These are phyloP conservation scores for Ottelia alismoides DNA, from an alignment of 106 monocot genomes.

Conservation along the genomic window DNA sequence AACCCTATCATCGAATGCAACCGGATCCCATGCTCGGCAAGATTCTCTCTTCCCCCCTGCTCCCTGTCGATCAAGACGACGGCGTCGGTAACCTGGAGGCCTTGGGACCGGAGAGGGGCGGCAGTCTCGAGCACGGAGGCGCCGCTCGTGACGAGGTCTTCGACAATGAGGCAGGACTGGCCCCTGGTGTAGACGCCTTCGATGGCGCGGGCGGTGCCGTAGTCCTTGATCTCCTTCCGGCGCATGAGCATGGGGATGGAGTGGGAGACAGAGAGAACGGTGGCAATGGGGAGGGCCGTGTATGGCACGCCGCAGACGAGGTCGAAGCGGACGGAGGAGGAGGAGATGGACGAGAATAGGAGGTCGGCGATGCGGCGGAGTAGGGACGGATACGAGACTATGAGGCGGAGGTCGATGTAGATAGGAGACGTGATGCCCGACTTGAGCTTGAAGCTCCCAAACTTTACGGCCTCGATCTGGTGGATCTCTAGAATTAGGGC, in stretches of 20 bases:
- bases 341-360: constrained; percentile 7
- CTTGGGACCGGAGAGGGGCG: constrained; percentile 41
- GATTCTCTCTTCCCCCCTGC: constrained; percentile 74
- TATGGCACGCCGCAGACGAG: constrained; percentile 80
- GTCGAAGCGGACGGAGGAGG: constrained; percentile 22
- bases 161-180: constrained; percentile 47
- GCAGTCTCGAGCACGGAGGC: constrained; percentile 77
- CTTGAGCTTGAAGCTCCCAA: constrained; percentile 70
- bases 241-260: constrained; percentile 72
- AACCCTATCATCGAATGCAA: constrained; percentile 43
- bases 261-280: constrained; percentile 38
- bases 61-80: constrained; percentile 72
- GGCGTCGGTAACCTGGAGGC: constrained; percentile 44
- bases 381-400: constrained; percentile 41
- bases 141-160: constrained; percentile 85
- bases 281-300: constrained; percentile 74
- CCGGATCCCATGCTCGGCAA: constrained; percentile 35
- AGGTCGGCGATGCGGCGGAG: constrained; percentile 22
- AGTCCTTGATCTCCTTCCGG: constrained; percentile 80
- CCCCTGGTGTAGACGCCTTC: constrained; percentile 46
- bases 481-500: constrained; percentile 49
- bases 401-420: constrained; percentile 79
- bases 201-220: constrained; percentile 50
- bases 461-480: constrained; percentile 60
- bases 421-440: constrained; percentile 74